Evolutionary conservation across 192 early-diverging fungal species (phyloP).

Genomic region (Backusella circina): DNA sequence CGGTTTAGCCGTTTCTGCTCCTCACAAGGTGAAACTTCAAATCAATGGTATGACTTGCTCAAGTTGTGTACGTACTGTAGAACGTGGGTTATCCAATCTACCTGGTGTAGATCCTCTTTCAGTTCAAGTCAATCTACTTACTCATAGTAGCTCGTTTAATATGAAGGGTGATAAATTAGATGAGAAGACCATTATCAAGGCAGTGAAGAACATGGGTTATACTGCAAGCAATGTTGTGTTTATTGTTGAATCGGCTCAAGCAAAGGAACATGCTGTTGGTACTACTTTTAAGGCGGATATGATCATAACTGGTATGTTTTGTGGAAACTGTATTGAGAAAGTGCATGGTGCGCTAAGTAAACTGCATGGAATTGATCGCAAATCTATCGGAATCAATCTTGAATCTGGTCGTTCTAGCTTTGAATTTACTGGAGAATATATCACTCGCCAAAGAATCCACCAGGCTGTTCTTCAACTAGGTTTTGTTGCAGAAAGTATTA

Average conservation of each 20-base stretch:
- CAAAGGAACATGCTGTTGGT: neutral
- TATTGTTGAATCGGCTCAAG: neutral
- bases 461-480: constrained; percentile 37
- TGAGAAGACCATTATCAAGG: constrained; percentile 4
- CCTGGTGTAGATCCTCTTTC: constrained; percentile 55
- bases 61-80: constrained; percentile 85
- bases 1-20: neutral
- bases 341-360: constrained; percentile 27
- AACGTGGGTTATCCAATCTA: constrained; percentile 56
- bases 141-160: constrained; percentile 64
- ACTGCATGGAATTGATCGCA: constrained; percentile 22
- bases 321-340: constrained; percentile 35
- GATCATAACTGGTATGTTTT: constrained; percentile 44
- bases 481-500: constrained; percentile 43
- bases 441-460: constrained; percentile 29
- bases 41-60: constrained; percentile 96
- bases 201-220: constrained; percentile 19
- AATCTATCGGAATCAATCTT: constrained; percentile 31
- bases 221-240: constrained; percentile 14
- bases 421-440: constrained; percentile 32
- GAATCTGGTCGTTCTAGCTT: constrained; percentile 57
- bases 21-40: constrained; percentile 41
- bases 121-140: constrained; percentile 81
- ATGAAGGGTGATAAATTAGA: constrained; percentile 8
- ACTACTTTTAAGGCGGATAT: constrained; percentile 19